Conservation (phyloP, 176 grass and related monocot genomes). For the Aegilops bicornis region DNA sequence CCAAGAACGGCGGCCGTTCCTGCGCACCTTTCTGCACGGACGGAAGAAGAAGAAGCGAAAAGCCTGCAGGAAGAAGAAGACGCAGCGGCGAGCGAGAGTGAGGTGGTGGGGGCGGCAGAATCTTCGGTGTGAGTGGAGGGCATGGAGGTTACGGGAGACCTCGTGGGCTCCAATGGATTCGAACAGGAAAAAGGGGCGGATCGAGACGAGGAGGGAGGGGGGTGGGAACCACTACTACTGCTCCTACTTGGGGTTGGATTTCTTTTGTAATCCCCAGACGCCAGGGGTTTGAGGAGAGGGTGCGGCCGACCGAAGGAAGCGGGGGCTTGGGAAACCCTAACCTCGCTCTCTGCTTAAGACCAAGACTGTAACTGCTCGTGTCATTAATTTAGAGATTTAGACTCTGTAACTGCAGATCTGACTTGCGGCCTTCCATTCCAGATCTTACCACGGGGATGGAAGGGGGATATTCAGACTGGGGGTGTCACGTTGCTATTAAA, state of each 20-base stretch:
- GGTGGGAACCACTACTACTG: conserved; percentile 18
- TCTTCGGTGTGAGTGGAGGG: conserved; percentile 29
- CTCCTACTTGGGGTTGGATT: too few species aligned
- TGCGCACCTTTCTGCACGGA: not conserved
- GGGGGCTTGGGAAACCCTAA: too few species aligned
- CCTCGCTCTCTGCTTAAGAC: too few species aligned
- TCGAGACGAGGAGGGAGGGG: conserved; percentile 12
- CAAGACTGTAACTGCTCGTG: not conserved
- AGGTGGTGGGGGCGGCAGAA: conserved; percentile 9
- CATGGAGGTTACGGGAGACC: conserved; percentile 17
- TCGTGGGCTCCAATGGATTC: conserved; percentile 62
- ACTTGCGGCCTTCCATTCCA: conserved; percentile 42
- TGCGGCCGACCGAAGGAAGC: too few species aligned
- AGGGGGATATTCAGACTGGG: conserved; percentile 33
- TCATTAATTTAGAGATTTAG: not conserved
- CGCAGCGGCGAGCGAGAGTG: conserved; percentile 15
- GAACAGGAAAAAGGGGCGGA: conserved; percentile 33
- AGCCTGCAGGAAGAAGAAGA: conserved; percentile 30
- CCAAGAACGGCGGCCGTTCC: conserved; percentile 17
- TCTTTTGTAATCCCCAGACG: too few species aligned
- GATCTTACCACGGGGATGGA: conserved; percentile 32
- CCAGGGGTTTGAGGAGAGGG: too few species aligned
- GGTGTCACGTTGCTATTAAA: conserved; percentile 19
- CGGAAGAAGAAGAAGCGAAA: conserved; percentile 38
- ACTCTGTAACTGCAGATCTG: conserved; percentile 40